phyloP scores from a whole-genome alignment of 2,329 filamentous ascomycete genomes.

The Phyllosticta citribraziliensis region DNA sequence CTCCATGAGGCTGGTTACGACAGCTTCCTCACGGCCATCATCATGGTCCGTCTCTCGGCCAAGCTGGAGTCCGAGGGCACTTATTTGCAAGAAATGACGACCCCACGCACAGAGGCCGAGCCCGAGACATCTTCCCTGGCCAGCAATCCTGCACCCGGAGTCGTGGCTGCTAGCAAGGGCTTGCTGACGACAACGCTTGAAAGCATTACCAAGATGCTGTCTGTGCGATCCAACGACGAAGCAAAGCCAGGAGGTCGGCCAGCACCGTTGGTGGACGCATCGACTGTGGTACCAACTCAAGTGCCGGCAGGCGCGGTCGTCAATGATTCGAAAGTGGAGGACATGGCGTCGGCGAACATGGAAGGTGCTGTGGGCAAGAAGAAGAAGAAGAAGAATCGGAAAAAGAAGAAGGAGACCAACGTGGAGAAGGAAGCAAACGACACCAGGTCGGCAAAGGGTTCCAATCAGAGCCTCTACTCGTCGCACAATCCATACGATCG shows the following conservation, averaged over 20 bases:
- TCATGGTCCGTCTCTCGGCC: constrained; percentile 46
- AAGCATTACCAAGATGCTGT: not conserved
- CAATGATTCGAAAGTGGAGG: not conserved
- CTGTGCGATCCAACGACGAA: not conserved
- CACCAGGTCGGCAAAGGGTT: not conserved
- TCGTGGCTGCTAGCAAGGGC: not conserved
- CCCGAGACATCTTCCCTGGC: not conserved
- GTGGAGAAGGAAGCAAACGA: not conserved
- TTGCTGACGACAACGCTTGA: not conserved
- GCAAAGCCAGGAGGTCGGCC: not conserved
- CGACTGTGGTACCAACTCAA: not conserved
- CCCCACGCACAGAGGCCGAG: not conserved
- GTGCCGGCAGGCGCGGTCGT: not conserved
- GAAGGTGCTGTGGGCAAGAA: not conserved
- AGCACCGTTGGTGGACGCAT: not conserved
- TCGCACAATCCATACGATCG: not conserved
- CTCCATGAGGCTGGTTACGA: constrained; percentile 56
- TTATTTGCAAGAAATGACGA: constrained; percentile 18
- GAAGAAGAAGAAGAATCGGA: constrained; percentile 14
- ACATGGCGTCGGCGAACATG: not conserved
- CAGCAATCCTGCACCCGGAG: not conserved
- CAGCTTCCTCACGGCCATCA: constrained; percentile 49
- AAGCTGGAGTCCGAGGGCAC: constrained; percentile 36
- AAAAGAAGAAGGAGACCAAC: constrained; percentile 9
- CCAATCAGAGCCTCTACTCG: not conserved